phyloP scores from a whole-genome alignment of 768 basidiomycete species.

The Austroboletus festivus region DNA sequence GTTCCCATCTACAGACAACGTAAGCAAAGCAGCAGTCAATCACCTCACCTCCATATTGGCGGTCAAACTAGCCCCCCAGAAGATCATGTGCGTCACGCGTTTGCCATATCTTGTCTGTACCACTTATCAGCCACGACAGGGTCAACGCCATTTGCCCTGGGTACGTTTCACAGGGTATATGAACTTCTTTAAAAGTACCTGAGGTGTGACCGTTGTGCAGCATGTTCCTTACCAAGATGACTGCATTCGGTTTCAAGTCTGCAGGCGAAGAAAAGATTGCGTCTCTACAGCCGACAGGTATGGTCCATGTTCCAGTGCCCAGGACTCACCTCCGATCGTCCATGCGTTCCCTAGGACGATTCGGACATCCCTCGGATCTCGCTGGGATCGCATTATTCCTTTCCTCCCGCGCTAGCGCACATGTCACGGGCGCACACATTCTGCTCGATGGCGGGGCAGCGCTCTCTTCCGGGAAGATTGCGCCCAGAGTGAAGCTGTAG shows the following conservation, averaged over 20 bases:
- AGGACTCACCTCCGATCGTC: background rate
- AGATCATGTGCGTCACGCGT: conserved; percentile 57
- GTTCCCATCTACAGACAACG: conserved; percentile 48
- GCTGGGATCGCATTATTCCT: conserved; percentile 72
- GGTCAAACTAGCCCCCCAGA: conserved; percentile 53
- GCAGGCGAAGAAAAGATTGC: conserved; percentile 52
- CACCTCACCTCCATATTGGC: conserved; percentile 76
- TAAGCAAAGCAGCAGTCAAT: conserved; percentile 86
- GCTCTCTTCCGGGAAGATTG: conserved; percentile 18
- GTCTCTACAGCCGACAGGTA: conserved; percentile 62
- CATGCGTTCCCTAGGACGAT: conserved; percentile 46
- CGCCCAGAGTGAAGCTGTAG: conserved; percentile 27
- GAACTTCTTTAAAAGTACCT: no score
- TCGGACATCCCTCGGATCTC: conserved; percentile 62
- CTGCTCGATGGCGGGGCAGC: conserved; percentile 65
- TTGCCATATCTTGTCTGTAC: background rate
- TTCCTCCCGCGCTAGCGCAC: conserved; percentile 66
- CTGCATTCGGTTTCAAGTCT: conserved; percentile 61
- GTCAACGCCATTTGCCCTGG: conserved; percentile 86
- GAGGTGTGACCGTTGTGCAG: conserved; percentile 30
- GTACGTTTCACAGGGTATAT: conserved; percentile 34
- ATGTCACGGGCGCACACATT: conserved; percentile 72
- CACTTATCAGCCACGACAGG: conserved; percentile 35
- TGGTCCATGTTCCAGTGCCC: conserved; percentile 2
- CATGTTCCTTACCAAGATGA: conserved; percentile 84